These are phyloP conservation scores for Phoenix roebelenii DNA, from an alignment of 176 grass and related monocot genomes.

Conservation along the genomic window DNA sequence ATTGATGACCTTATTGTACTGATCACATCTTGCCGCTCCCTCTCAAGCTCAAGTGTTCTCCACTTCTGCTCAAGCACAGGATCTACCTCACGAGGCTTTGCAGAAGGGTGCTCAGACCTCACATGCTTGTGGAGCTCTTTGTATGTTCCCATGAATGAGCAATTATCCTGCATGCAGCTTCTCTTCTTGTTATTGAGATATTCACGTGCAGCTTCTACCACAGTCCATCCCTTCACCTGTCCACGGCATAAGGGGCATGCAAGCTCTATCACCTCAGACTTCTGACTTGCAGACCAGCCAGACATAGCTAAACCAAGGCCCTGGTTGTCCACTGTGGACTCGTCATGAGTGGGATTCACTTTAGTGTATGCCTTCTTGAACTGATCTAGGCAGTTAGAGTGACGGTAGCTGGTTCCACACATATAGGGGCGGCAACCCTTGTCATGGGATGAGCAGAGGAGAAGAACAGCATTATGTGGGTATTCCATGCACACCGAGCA, in stretches of 20 bases:
- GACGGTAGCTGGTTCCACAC: slow-evolving; percentile 62
- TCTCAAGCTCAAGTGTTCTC: slow-evolving; percentile 50
- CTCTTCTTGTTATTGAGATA: slow-evolving; percentile 73
- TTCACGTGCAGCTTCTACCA: slow-evolving; percentile 45
- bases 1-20: slow-evolving; percentile 61
- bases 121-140: slow-evolving; percentile 59
- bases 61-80: slow-evolving; percentile 47
- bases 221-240: slow-evolving; percentile 74
- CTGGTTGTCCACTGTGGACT: not conserved
- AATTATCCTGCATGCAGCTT: slow-evolving; percentile 51
- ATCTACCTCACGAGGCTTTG: slow-evolving; percentile 46
- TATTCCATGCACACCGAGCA: slow-evolving; percentile 85
- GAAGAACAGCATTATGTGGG: slow-evolving; percentile 79
- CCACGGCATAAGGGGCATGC: slow-evolving; percentile 71
- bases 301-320: not conserved
- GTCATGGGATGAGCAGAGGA: slow-evolving; percentile 73
- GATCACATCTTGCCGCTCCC: slow-evolving; percentile 69
- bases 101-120: slow-evolving; percentile 42
- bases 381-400: slow-evolving; percentile 81
- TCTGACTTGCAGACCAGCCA: slow-evolving; percentile 21
- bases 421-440: slow-evolving; percentile 87
- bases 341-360: slow-evolving; percentile 17
- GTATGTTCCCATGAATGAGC: slow-evolving; percentile 57
- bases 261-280: slow-evolving; percentile 36
- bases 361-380: slow-evolving; percentile 57